phyloP scores from a whole-genome alignment of 169 alveolate species.

The Cyclospora cayetanensis region DNA sequence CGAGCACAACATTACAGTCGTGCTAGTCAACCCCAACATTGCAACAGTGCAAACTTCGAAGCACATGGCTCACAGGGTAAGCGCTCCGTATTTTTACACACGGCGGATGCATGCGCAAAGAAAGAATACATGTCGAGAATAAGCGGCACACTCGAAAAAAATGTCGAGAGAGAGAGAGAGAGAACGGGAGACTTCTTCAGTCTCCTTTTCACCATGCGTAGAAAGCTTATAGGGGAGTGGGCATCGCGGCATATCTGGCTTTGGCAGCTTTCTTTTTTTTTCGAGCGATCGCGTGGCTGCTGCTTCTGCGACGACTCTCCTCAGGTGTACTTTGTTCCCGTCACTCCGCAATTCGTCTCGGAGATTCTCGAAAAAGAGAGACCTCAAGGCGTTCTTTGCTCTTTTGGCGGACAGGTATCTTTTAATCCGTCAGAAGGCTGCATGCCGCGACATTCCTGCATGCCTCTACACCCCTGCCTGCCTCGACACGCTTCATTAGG shows the following conservation, averaged over 20 bases:
- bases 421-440: too few species aligned
- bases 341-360: slow-evolving; percentile 86
- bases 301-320: not conserved
- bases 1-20: slow-evolving; percentile 86
- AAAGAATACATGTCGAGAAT: too few species aligned
- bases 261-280: too few species aligned
- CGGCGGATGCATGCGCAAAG: not conserved
- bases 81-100: not conserved
- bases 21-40: slow-evolving; percentile 89
- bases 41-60: slow-evolving; percentile 91
- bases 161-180: slow-evolving; percentile 20
- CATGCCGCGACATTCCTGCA: not conserved
- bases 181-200: not conserved
- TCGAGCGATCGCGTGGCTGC: not conserved
- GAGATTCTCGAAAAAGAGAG: slow-evolving; percentile 84
- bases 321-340: slow-evolving; percentile 88
- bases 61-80: slow-evolving; percentile 80
- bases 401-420: slow-evolving; percentile 85
- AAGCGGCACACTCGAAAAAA: too few species aligned
- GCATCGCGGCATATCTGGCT: too few species aligned
- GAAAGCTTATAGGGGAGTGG: too few species aligned
- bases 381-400: slow-evolving; percentile 90
- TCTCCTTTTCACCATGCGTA: too few species aligned
- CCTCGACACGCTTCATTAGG: not conserved
- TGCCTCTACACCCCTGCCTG: not conserved